Evolutionary conservation across 2,329 filamentous ascomycete genomes (phyloP).

Genomic region (Sporothrix pallida): DNA sequence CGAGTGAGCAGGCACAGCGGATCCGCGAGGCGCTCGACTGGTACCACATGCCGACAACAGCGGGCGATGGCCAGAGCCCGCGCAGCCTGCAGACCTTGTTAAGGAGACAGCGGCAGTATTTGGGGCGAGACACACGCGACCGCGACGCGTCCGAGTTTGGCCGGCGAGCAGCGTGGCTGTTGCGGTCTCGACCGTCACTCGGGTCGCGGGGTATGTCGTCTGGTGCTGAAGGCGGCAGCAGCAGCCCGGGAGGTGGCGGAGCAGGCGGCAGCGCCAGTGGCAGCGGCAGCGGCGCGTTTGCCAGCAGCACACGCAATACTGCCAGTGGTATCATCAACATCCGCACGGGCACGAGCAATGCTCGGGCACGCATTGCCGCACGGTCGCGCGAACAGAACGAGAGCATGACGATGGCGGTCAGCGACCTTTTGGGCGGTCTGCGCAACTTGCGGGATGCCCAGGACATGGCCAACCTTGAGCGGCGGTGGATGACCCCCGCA

Average conservation of each 20-base stretch:
- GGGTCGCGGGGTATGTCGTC: background rate
- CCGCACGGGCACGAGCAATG: constrained; percentile 35
- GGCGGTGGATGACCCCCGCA: constrained; percentile 27
- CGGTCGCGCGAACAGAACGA: constrained; percentile 47
- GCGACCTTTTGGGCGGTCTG: constrained; percentile 49
- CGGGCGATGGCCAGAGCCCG: constrained; percentile 62
- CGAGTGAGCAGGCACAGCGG: constrained; percentile 43
- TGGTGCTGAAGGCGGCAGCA: background rate
- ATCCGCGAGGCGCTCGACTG: constrained; percentile 49
- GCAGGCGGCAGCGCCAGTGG: background rate
- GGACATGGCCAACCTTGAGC: constrained; percentile 33
- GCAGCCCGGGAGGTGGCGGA: background rate
- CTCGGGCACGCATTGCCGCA: constrained; percentile 37
- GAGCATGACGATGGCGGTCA: constrained; percentile 48
- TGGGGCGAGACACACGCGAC: constrained; percentile 52
- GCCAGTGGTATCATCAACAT: constrained; percentile 26
- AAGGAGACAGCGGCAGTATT: constrained; percentile 38
- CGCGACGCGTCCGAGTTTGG: constrained; percentile 43
- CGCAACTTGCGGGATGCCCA: constrained; percentile 46
- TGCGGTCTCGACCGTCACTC: constrained; percentile 26
- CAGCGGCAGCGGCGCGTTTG: constrained; percentile 14
- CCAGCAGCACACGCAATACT: background rate
- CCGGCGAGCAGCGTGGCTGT: constrained; percentile 29
- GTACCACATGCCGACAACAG: constrained; percentile 57
- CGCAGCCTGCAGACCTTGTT: constrained; percentile 44